Evolutionary conservation across 306 rosid species (phyloP), one percentile per base, ranked within the genome.

Genomic region (Hippophae tibetana): DNA sequence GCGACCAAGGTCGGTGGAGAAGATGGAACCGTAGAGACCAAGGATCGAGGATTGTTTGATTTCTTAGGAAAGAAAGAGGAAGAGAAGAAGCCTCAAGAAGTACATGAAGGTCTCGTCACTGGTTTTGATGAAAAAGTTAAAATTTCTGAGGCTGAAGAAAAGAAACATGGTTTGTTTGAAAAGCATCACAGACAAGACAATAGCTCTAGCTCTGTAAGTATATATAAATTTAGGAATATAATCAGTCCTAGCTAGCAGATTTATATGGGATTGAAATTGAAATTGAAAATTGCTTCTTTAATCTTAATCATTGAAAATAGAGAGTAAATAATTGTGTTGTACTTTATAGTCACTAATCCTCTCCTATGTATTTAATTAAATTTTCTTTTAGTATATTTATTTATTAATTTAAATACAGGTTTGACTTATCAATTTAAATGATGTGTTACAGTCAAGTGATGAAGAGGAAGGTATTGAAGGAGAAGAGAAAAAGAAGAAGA

Each of bases 41-140:
- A 74, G 61, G 95, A 87, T 64, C 89, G 95, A 0, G 97, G 97
- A 47, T 6, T 81, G 18, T 82, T 86, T 45, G 89, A 84, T 79
- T 76, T 84, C 48, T 48, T 77, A 6, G 73, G 86, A 9, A 85
- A 85, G 83, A 84, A 82, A 52, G 76, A 78, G 55, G 75, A 71
- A 10, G 76, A 64, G 52, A 69, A 62, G 65, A 18, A 18, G 1
- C 72, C 59, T 13, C 48, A 76, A 40, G 76, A 76, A 47, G 82
- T 18, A 18, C 23, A 18, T 18, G 23, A 76, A 38, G 81, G 13
- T 42, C 31, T 63, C 47, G 71, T 10, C 26, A 0, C 57, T 7
- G 74, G 68, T 62, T 67, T 73, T 51, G 68, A 72, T 18, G 23
- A 18, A 42, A 72, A 72, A 25, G 72, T 67, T 13, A 51, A 56